phyloP scores from a whole-genome alignment of 176 grass and related monocot genomes.

The Alloteropsis semialata region DNA sequence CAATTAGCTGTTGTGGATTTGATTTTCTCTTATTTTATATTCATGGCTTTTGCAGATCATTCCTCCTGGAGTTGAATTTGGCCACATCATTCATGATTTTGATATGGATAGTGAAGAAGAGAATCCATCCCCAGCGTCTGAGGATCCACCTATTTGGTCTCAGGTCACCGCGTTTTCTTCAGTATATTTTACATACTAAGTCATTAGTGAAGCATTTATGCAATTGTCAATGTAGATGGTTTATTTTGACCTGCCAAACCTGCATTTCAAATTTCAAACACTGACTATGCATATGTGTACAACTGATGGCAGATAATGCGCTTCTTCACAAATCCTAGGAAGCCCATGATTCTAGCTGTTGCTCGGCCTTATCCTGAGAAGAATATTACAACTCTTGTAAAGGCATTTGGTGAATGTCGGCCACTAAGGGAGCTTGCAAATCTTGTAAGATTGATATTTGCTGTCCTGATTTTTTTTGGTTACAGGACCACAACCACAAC shows the following conservation, averaged over 20 bases:
- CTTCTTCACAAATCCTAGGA: slow-evolving; percentile 84
- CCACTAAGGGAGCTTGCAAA: slow-evolving; percentile 75
- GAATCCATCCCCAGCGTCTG: slow-evolving; percentile 45
- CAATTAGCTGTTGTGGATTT: slow-evolving; percentile 12
- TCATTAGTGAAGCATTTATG: slow-evolving; percentile 2
- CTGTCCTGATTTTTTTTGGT: neutral
- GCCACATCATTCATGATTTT: slow-evolving; percentile 62
- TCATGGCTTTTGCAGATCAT: slow-evolving; percentile 44
- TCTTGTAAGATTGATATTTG: slow-evolving; percentile 49
- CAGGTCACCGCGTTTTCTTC: slow-evolving; percentile 43
- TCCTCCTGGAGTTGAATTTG: slow-evolving; percentile 81
- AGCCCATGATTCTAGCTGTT: slow-evolving; percentile 83
- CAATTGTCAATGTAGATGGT: neutral
- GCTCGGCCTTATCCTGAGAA: slow-evolving; percentile 76
- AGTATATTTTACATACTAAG: neutral
- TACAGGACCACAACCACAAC: neutral
- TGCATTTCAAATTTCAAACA: slow-evolving; percentile 10
- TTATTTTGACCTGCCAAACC: neutral
- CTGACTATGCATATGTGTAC: slow-evolving; percentile 21
- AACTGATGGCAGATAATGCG: slow-evolving; percentile 71
- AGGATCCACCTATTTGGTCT: slow-evolving; percentile 80
- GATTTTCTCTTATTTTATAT: slow-evolving; percentile 1
- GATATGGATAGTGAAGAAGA: slow-evolving; percentile 71
- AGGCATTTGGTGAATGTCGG: slow-evolving; percentile 82
- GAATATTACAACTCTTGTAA: slow-evolving; percentile 72